phyloP scores from a whole-genome alignment of 352 stramenopile species.

The Pythium aquatile region DNA sequence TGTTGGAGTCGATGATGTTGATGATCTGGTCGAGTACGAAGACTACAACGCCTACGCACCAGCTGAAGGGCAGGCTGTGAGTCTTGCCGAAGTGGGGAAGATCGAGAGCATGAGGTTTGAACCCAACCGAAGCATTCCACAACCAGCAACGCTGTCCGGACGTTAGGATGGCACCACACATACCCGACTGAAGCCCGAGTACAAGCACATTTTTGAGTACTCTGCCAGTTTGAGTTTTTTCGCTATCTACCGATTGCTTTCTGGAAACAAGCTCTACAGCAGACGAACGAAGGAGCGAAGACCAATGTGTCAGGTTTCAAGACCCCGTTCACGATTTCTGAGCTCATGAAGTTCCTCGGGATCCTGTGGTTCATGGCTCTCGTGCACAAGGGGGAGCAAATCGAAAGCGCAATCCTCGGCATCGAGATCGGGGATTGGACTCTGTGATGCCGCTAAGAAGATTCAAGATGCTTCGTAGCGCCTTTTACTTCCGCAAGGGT shows the following conservation, averaged over 20 bases:
- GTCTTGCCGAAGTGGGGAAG: not conserved
- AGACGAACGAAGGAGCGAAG: slow-evolving; percentile 24
- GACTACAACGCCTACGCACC: not conserved
- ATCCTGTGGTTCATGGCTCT: slow-evolving; percentile 33
- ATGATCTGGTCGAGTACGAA: not conserved
- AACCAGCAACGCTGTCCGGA: not conserved
- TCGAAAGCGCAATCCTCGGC: slow-evolving; percentile 20
- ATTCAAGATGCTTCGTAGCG: slow-evolving; percentile 28
- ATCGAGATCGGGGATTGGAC: slow-evolving; percentile 8
- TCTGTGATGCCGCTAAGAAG: slow-evolving; percentile 21
- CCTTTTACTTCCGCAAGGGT: slow-evolving; percentile 21
- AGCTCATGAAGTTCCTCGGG: slow-evolving; percentile 35
- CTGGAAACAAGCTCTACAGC: slow-evolving; percentile 28
- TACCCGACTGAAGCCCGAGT: slow-evolving; percentile 15
- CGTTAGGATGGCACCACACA: slow-evolving; percentile 11
- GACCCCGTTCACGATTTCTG: slow-evolving; percentile 20
- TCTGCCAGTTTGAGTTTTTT: slow-evolving; percentile 30
- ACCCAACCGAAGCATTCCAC: not conserved
- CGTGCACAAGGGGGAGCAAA: slow-evolving; percentile 30
- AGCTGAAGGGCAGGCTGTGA: not conserved
- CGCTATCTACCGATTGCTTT: slow-evolving; percentile 30
- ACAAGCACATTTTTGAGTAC: slow-evolving; percentile 25
- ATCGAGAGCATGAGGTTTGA: not conserved
- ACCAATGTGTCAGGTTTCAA: not conserved
- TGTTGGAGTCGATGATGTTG: not conserved